These are phyloP conservation scores for Anastatica hierochuntica DNA, from an alignment of 345 rosid species.

Conservation along the genomic window DNA sequence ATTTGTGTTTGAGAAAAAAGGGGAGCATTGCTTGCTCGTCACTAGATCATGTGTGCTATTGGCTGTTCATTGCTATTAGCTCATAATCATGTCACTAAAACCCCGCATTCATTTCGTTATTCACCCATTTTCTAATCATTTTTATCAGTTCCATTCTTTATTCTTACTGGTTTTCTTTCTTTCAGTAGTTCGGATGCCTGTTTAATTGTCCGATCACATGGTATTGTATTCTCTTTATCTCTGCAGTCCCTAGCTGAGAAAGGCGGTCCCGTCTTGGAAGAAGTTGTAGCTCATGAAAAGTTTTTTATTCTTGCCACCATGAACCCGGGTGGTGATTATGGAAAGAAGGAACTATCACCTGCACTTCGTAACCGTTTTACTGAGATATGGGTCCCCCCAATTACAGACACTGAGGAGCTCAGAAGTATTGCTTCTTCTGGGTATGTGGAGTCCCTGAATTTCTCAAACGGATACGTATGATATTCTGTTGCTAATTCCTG, in stretches of 20 bases:
- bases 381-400: constrained; percentile 95
- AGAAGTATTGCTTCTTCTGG: constrained; percentile 57
- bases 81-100: neutral
- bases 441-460: constrained; percentile 27
- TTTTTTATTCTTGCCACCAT: constrained; percentile 88
- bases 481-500: neutral
- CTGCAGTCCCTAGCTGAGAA: constrained; percentile 88
- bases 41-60: too few relatives aligned
- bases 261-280: constrained; percentile 75
- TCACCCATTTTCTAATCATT: too few relatives aligned
- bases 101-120: neutral
- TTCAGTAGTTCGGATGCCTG: neutral
- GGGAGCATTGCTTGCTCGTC: neutral
- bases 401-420: constrained; percentile 55
- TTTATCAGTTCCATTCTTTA: neutral
- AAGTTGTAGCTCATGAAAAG: constrained; percentile 52
- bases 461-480: neutral
- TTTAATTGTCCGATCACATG: neutral
- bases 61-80: neutral
- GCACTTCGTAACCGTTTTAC: constrained; percentile 96
- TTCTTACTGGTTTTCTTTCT: neutral
- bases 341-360: constrained; percentile 94
- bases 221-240: neutral
- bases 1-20: neutral
- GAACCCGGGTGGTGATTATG: constrained; percentile 99